Evolutionary conservation across 139 green algal species (phyloP).

Genomic region (Auxenochlorella pyrenoidosa): DNA sequence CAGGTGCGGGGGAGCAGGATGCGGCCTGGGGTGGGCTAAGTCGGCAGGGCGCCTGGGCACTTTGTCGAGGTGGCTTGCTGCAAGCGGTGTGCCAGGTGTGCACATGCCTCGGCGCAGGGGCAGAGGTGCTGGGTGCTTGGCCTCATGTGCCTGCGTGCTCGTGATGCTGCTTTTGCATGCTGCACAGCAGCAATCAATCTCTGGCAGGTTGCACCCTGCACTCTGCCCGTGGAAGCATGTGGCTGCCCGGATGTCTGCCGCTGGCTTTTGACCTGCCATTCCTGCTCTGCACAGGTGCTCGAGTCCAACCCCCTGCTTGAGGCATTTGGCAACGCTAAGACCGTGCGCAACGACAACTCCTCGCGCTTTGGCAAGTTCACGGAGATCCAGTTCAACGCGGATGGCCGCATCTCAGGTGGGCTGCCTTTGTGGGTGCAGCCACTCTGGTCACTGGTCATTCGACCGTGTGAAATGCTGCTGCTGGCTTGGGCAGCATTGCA

Average conservation of each 20-base stretch:
- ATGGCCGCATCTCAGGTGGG: conserved; percentile 76
- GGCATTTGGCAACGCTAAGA: conserved; percentile 99
- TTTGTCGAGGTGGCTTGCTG: no score
- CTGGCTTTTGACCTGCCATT: not conserved
- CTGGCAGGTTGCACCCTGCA: not conserved
- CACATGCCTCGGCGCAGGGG: no score
- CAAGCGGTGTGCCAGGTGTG: no score
- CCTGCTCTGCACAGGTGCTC: conserved; percentile 73
- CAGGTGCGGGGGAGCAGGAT: conserved; percentile 39
- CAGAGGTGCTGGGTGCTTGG: no score
- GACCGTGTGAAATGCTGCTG: not conserved
- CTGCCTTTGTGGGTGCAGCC: not conserved
- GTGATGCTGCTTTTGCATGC: no score
- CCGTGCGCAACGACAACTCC: conserved; percentile 97
- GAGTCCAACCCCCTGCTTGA: conserved; percentile 98
- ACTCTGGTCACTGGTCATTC: no score
- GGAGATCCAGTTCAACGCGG: conserved; percentile 97
- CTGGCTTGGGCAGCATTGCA: not conserved
- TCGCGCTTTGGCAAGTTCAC: conserved; percentile 99
- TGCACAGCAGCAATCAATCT: not conserved
- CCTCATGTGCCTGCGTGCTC: no score
- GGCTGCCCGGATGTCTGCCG: no score
- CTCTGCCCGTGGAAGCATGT: no score
- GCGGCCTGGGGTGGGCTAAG: no score
- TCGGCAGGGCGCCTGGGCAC: no score